These are phyloP conservation scores for Aspergillus taichungensis DNA, from an alignment of 495 filamentous ascomycete genomes.

Conservation along the genomic window DNA sequence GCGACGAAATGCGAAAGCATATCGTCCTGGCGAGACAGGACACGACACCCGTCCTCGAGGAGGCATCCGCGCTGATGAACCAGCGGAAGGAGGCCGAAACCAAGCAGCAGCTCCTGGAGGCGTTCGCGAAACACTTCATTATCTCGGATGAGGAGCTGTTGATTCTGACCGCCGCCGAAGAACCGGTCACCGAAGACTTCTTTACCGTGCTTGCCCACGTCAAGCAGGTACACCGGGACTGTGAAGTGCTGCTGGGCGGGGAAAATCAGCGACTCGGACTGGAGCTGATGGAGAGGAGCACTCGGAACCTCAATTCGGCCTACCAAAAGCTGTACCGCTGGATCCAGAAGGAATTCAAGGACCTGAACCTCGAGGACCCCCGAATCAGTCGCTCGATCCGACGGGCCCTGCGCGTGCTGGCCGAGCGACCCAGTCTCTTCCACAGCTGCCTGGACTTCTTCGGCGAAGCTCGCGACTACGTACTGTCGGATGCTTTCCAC, in stretches of 20 bases:
- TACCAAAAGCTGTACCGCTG: slow-evolving; percentile 94
- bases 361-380: slow-evolving; percentile 86
- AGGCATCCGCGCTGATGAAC: slow-evolving; percentile 63
- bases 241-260: slow-evolving; percentile 77
- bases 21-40: slow-evolving; percentile 65
- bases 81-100: slow-evolving; percentile 71
- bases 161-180: slow-evolving; percentile 61
- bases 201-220: slow-evolving; percentile 72
- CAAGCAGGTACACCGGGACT: slow-evolving; percentile 82
- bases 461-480: slow-evolving; percentile 78
- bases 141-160: slow-evolving; percentile 71
- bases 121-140: slow-evolving; percentile 78
- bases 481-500: slow-evolving; percentile 85
- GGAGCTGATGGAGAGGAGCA: slow-evolving; percentile 86
- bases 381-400: slow-evolving; percentile 83
- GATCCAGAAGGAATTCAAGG: slow-evolving; percentile 90
- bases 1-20: slow-evolving; percentile 70
- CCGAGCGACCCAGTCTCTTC: slow-evolving; percentile 83
- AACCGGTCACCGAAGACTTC: slow-evolving; percentile 78
- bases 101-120: slow-evolving; percentile 77
- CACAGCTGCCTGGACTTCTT: slow-evolving; percentile 93
- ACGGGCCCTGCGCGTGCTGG: slow-evolving; percentile 75
- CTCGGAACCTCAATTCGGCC: slow-evolving; percentile 74
- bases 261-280: slow-evolving; percentile 80
- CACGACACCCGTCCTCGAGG: slow-evolving; percentile 67